Evolutionary conservation across 2,329 filamentous ascomycete species (phyloP).

Genomic region (Sporothrix protearum): DNA sequence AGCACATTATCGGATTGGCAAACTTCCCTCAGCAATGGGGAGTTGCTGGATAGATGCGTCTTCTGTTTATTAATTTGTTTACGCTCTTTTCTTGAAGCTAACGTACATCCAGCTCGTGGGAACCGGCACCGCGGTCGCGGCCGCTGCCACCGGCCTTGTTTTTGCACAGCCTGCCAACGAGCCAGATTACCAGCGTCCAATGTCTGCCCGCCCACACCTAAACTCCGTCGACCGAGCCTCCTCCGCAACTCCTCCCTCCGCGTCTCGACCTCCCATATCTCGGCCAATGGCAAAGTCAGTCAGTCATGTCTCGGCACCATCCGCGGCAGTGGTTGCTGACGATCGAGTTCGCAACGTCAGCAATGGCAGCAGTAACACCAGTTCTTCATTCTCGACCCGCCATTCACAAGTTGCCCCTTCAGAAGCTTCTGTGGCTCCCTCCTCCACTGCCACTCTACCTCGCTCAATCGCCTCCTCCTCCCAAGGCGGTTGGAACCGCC

Average conservation of each 20-base stretch:
- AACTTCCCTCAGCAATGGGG: not conserved
- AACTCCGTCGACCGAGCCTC: slow-evolving; percentile 27
- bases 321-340: not conserved
- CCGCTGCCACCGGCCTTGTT: slow-evolving; percentile 56
- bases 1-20: not conserved
- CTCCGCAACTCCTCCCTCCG: slow-evolving; percentile 9
- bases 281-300: slow-evolving; percentile 46
- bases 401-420: slow-evolving; percentile 25
- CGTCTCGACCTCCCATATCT: slow-evolving; percentile 30
- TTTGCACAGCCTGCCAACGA: slow-evolving; percentile 54
- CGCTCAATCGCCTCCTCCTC: slow-evolving; percentile 37
- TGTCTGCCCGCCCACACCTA: slow-evolving; percentile 32
- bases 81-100: not conserved
- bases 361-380: slow-evolving; percentile 31
- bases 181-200: slow-evolving; percentile 33
- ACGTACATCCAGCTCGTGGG: slow-evolving; percentile 51
- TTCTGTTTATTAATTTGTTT: not conserved
- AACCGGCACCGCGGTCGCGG: slow-evolving; percentile 59
- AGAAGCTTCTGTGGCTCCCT: slow-evolving; percentile 29
- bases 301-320: slow-evolving; percentile 32
- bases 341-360: slow-evolving; percentile 32
- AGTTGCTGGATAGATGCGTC: not conserved
- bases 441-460: slow-evolving; percentile 32
- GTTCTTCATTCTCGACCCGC: slow-evolving; percentile 25
- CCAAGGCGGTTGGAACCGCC: slow-evolving; percentile 42